Evolutionary conservation across 495 filamentous ascomycete genomes (phyloP).

Genomic region (Penicillium diatomitis): DNA sequence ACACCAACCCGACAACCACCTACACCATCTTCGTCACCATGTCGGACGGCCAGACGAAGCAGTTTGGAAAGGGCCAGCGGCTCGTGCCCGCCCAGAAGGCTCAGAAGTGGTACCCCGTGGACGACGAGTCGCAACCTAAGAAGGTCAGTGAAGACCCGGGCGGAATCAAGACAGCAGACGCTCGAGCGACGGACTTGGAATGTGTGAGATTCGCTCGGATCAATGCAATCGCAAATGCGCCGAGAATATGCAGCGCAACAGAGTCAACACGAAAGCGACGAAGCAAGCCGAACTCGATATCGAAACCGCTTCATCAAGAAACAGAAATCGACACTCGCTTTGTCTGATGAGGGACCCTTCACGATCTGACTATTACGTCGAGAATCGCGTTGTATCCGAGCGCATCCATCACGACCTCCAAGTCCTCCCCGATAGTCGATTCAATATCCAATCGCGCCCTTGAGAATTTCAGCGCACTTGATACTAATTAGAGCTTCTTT

Average conservation of each 20-base stretch:
- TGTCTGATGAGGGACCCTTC: too few species aligned
- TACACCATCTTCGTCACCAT: constrained; percentile 48
- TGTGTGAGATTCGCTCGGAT: constrained; percentile 20
- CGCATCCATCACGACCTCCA: neutral
- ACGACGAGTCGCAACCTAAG: constrained; percentile 82
- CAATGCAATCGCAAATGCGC: constrained; percentile 27
- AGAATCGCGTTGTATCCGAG: constrained; percentile 3
- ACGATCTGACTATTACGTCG: neutral
- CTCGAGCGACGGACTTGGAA: constrained; percentile 8
- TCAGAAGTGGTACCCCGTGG: constrained; percentile 98
- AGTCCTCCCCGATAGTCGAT: neutral
- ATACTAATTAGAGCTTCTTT: neutral
- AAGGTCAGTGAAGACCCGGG: constrained; percentile 58
- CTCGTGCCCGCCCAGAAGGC: constrained; percentile 87
- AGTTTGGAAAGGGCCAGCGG: constrained; percentile 95
- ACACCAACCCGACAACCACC: constrained; percentile 41
- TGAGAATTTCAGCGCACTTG: too few species aligned
- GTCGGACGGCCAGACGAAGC: constrained; percentile 76
- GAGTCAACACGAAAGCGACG: too few species aligned
- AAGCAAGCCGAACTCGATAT: too few species aligned
- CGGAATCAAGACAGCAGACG: constrained; percentile 4
- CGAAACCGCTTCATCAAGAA: neutral
- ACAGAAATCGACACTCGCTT: constrained; percentile 1
- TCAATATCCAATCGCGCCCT: neutral
- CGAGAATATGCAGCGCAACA: neutral